phyloP scores from a whole-genome alignment of 768 basidiomycete species.

The Kwoniella sp. region DNA sequence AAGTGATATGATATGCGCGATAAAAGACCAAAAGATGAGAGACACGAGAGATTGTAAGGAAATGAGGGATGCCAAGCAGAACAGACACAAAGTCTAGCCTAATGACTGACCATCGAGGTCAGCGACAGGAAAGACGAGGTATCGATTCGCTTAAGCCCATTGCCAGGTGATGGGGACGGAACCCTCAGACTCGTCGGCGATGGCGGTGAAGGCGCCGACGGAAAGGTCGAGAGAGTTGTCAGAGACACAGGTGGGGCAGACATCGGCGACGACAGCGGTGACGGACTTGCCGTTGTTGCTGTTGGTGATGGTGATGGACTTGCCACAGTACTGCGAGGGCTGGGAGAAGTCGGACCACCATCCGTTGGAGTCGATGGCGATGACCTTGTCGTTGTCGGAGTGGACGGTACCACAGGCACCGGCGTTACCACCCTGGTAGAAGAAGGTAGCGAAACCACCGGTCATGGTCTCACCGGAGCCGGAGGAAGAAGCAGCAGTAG shows the following conservation, averaged over 20 bases:
- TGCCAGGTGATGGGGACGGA: slow-evolving; percentile 55
- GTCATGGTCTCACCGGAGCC: slow-evolving; percentile 33
- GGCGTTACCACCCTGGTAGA: slow-evolving; percentile 69
- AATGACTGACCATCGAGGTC: slow-evolving; percentile 17
- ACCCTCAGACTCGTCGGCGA: slow-evolving; percentile 63
- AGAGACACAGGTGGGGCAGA: slow-evolving; percentile 75
- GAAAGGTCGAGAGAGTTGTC: slow-evolving; percentile 65
- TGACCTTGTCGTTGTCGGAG: slow-evolving; percentile 60
- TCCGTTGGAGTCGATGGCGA: slow-evolving; percentile 60
- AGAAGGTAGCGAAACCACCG: slow-evolving; percentile 61
- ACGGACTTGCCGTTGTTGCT: slow-evolving; percentile 64
- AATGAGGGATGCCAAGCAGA: neutral
- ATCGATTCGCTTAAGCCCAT: slow-evolving; percentile 18
- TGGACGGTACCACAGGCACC: slow-evolving; percentile 75
- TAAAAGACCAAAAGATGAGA: slow-evolving; percentile 20
- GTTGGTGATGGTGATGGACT: slow-evolving; percentile 67
- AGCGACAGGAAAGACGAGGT: neutral
- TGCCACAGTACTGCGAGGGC: slow-evolving; percentile 68
- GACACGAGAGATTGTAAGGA: slow-evolving; percentile 4
- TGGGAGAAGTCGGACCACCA: slow-evolving; percentile 61
- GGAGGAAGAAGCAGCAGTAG: slow-evolving; percentile 35
- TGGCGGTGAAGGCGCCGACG: slow-evolving; percentile 64
- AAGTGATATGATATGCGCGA: slow-evolving; percentile 9
- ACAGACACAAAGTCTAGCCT: neutral
- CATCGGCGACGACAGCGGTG: slow-evolving; percentile 71